These are phyloP conservation scores for Tephrocybe sp. DNA, from an alignment of 768 basidiomycete species.

Conservation along the genomic window DNA sequence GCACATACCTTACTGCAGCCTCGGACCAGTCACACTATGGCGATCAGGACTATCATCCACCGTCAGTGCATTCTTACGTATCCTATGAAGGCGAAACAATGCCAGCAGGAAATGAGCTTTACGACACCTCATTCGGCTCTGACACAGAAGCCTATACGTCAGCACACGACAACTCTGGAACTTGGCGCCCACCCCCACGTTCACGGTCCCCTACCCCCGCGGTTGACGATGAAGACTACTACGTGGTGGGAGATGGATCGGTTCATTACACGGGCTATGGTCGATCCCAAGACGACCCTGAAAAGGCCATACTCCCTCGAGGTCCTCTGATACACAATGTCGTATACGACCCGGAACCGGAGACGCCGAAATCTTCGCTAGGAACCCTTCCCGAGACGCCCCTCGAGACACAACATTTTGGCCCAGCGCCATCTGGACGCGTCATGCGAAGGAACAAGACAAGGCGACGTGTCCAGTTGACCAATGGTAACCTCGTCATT, in stretches of 20 bases:
- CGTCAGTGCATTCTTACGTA: constrained; percentile 31
- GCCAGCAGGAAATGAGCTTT: constrained; percentile 30
- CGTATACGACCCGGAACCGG: constrained; percentile 40
- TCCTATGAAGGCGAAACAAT: constrained; percentile 29
- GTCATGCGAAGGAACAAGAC: constrained; percentile 67
- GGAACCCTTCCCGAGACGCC: constrained; percentile 49
- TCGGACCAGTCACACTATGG: constrained; percentile 31
- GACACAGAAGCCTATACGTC: constrained; percentile 72
- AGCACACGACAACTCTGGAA: constrained; percentile 49
- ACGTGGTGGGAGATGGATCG: constrained; percentile 52
- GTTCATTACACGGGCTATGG: constrained; percentile 51
- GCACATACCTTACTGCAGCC: constrained; percentile 10
- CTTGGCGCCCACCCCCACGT: constrained; percentile 45
- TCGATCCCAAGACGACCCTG: constrained; percentile 32
- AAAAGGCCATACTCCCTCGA: constrained; percentile 34
- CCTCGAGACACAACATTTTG: constrained; percentile 76
- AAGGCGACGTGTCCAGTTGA: constrained; percentile 80
- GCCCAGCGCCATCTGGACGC: constrained; percentile 82
- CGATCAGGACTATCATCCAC: constrained; percentile 34
- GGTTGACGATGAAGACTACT: constrained; percentile 70
- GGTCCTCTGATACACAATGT: constrained; percentile 27
- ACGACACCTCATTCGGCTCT: constrained; percentile 57
- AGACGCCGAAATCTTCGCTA: constrained; percentile 38
- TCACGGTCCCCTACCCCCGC: constrained; percentile 79
- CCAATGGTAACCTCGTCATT: constrained; percentile 85